These are phyloP conservation scores for Phoenix roebelenii DNA, from an alignment of 176 grass and related monocot genomes.

Conservation along the genomic window DNA sequence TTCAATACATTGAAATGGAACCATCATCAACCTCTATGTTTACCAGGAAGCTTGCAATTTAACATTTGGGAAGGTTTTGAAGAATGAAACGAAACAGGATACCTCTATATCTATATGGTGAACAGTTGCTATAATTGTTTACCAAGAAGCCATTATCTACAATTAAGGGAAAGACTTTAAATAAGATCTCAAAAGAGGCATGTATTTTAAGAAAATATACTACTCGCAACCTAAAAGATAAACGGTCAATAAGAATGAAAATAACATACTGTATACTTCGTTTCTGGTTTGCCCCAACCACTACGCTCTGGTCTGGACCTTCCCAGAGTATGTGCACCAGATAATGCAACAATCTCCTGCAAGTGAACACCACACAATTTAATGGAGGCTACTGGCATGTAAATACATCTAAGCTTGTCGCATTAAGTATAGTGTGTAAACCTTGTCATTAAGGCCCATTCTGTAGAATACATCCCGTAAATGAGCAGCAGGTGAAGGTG, in stretches of 20 bases:
- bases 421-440: constrained; percentile 11
- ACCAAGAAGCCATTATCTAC: too few relatives aligned
- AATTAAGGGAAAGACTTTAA: too few relatives aligned
- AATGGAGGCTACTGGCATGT: constrained; percentile 7
- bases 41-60: too few relatives aligned
- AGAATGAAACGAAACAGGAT: too few relatives aligned
- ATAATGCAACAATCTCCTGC: constrained; percentile 90
- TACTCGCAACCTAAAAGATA: neutral
- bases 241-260: constrained; percentile 21
- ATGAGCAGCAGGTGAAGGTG: constrained; percentile 69
- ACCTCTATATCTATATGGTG: too few relatives aligned
- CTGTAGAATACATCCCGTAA: constrained; percentile 90
- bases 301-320: constrained; percentile 83
- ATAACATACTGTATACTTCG: constrained; percentile 83
- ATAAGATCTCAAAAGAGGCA: too few relatives aligned
- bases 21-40: too few relatives aligned
- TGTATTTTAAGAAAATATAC: too few relatives aligned
- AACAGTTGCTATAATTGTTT: too few relatives aligned
- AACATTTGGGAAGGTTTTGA: too few relatives aligned
- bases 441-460: constrained; percentile 96
- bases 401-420: neutral
- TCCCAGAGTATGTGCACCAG: constrained; percentile 97
- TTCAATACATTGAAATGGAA: too few relatives aligned
- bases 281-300: constrained; percentile 97
- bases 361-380: constrained; percentile 23